Percentiles rank a stretch among this genome's conserved stretches.
phyloP scores from a whole-genome alignment of 306 rosid genomes.

The Hippophae gyantsensis region DNA sequence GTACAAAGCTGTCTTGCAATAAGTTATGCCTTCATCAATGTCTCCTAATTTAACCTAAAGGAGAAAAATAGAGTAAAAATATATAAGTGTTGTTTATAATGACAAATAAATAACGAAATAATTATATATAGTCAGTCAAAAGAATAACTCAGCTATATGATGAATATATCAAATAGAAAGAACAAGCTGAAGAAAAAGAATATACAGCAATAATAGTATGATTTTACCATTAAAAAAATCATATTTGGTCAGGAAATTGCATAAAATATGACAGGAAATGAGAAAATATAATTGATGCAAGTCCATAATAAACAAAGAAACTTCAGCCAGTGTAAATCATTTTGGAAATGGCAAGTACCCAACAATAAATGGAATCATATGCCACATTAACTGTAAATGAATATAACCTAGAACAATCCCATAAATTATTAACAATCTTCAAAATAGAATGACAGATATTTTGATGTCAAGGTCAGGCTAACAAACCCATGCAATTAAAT shows the following conservation, averaged over 20 bases:
- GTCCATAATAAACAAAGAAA: neutral
- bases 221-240: neutral
- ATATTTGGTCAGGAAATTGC: neutral
- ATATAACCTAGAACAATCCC: too few species aligned
- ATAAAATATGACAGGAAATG: neutral
- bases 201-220: neutral
- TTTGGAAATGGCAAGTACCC: too few species aligned
- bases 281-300: neutral
- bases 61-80: constrained; percentile 9
- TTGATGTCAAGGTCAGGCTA: too few species aligned
- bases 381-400: too few species aligned
- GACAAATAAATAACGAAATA: neutral
- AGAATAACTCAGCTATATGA: neutral
- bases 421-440: too few species aligned
- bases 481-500: neutral
- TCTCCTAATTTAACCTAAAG: constrained; percentile 87
- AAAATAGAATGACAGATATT: neutral
- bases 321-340: neutral
- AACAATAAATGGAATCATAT: too few species aligned
- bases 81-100: neutral
- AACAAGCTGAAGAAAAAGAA: neutral
- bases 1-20: constrained; percentile 84
- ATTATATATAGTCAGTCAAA: neutral
- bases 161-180: neutral
- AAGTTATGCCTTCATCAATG: constrained; percentile 75